Conservation (phyloP, 441 rosid species). For the Bruguiera hainesii region DNA sequence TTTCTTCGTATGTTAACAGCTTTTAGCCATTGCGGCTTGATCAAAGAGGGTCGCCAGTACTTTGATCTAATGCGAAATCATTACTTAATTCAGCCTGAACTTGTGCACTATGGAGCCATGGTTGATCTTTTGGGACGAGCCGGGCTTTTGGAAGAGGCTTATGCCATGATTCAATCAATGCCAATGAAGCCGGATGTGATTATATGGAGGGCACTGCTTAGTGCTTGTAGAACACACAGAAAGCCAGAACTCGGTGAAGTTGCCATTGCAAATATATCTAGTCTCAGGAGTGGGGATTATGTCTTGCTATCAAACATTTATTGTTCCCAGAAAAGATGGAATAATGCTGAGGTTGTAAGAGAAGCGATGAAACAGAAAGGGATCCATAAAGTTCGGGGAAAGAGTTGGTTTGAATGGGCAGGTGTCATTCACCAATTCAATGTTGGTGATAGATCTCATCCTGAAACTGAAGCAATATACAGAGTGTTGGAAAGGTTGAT, state of each 20-base stretch:
- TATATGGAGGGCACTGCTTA: conserved; percentile 85
- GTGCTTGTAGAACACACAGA: conserved; percentile 78
- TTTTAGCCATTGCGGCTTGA: conserved; percentile 71
- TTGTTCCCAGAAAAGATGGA: conserved; percentile 68
- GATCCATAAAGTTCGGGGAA: conserved; percentile 21
- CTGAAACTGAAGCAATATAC: conserved; percentile 52
- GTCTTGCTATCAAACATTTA: conserved; percentile 75
- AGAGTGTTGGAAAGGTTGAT: conserved; percentile 49
- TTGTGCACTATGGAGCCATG: conserved; percentile 80
- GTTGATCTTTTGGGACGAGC: conserved; percentile 88
- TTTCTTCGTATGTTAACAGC: conserved; percentile 64
- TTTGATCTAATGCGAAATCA: conserved; percentile 50
- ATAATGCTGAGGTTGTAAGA: conserved; percentile 43
- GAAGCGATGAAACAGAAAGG: conserved; percentile 25
- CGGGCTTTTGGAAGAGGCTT: conserved; percentile 57
- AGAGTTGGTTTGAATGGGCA: conserved; percentile 30
- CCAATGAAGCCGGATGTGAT: conserved; percentile 71
- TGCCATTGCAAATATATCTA: conserved; percentile 52
- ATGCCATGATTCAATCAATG: conserved; percentile 58
- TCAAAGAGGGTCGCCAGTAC: conserved; percentile 53
- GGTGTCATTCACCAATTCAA: conserved; percentile 29
- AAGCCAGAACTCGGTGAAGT: conserved; percentile 68
- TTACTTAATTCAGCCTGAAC: conserved; percentile 47
- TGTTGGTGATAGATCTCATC: conserved; percentile 30
- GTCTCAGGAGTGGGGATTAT: conserved; percentile 59